Conservation (phyloP, 2,329 filamentous ascomycete species). For the Aureobasidium sp. region DNA sequence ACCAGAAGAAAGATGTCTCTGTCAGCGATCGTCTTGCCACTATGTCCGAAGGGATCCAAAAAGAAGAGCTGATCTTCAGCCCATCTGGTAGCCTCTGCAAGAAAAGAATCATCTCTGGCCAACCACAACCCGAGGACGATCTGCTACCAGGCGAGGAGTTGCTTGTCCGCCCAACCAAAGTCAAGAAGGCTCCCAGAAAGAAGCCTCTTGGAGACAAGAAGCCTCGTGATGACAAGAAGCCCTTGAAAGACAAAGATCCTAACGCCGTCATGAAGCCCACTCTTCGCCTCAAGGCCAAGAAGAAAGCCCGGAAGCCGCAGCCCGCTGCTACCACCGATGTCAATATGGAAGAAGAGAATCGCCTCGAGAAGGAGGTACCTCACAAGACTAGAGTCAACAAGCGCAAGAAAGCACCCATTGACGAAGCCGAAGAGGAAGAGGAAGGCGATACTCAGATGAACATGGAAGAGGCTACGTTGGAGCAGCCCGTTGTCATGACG, state of each 20-base stretch:
- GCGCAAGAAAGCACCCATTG: background rate
- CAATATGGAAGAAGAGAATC: slow-evolving; percentile 25
- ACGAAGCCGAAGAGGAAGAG: slow-evolving; percentile 8
- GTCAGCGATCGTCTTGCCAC: slow-evolving; percentile 59
- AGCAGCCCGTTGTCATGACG: slow-evolving; percentile 16
- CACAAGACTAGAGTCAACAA: background rate
- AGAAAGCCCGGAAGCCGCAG: slow-evolving; percentile 12
- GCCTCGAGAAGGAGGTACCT: slow-evolving; percentile 15
- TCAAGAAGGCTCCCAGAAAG: slow-evolving; percentile 18
- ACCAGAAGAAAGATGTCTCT: slow-evolving; percentile 67
- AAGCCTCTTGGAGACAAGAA: slow-evolving; percentile 20
- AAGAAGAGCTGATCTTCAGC: slow-evolving; percentile 56
- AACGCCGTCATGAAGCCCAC: slow-evolving; percentile 17
- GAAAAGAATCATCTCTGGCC: slow-evolving; percentile 36
- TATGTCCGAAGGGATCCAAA: slow-evolving; percentile 55
- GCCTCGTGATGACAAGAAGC: slow-evolving; percentile 8
- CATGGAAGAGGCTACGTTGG: slow-evolving; percentile 21
- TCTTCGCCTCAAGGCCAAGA: background rate
- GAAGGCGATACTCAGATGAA: background rate
- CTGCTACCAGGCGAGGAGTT: slow-evolving; percentile 25
- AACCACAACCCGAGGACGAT: slow-evolving; percentile 29
- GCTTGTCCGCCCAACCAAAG: slow-evolving; percentile 20
- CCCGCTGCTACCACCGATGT: slow-evolving; percentile 13
- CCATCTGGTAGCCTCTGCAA: slow-evolving; percentile 32
- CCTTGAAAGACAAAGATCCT: slow-evolving; percentile 21